A percentile compares a stretch with the other conserved stretches of the same genome.
Evolutionary conservation across 371 early-diverging fungal species (phyloP).

Genomic region (Mortierella sp.): DNA sequence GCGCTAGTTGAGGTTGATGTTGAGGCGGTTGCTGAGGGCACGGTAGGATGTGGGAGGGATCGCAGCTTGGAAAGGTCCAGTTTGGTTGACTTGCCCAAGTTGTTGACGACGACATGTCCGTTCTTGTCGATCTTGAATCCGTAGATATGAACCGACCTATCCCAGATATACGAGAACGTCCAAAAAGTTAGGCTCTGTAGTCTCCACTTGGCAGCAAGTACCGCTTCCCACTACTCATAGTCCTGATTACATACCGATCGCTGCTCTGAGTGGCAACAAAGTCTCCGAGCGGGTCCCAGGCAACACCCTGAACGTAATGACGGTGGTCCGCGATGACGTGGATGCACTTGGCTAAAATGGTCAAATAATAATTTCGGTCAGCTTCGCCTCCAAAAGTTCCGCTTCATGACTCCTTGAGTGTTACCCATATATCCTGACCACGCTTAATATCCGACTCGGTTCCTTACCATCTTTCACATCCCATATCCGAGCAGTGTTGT

Average conservation of each 20-base stretch:
- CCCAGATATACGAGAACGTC: background rate
- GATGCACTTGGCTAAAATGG: slow-evolving; percentile 75
- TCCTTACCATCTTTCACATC: slow-evolving; percentile 77
- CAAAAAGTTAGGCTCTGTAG: background rate
- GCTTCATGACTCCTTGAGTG: background rate
- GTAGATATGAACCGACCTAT: slow-evolving; percentile 68
- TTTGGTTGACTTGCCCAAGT: slow-evolving; percentile 56
- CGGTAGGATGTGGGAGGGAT: slow-evolving; percentile 27
- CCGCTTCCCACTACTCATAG: background rate
- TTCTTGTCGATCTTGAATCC: slow-evolving; percentile 41
- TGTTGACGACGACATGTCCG: slow-evolving; percentile 40
- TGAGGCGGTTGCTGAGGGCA: background rate
- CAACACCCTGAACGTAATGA: slow-evolving; percentile 96
- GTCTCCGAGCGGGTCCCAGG: slow-evolving; percentile 95
- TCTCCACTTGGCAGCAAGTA: background rate
- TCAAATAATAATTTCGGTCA: background rate
- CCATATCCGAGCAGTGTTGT: slow-evolving; percentile 95
- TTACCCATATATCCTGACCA: background rate
- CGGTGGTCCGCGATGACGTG: slow-evolving; percentile 88
- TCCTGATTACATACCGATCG: slow-evolving; percentile 76
- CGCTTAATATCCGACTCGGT: background rate
- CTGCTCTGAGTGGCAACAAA: slow-evolving; percentile 93
- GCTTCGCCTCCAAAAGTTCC: background rate
- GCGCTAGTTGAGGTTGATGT: slow-evolving; percentile 32
- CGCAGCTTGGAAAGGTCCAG: slow-evolving; percentile 50